Evolutionary conservation across 495 filamentous ascomycete genomes (phyloP).

Genomic region (Neurospora sp.): DNA sequence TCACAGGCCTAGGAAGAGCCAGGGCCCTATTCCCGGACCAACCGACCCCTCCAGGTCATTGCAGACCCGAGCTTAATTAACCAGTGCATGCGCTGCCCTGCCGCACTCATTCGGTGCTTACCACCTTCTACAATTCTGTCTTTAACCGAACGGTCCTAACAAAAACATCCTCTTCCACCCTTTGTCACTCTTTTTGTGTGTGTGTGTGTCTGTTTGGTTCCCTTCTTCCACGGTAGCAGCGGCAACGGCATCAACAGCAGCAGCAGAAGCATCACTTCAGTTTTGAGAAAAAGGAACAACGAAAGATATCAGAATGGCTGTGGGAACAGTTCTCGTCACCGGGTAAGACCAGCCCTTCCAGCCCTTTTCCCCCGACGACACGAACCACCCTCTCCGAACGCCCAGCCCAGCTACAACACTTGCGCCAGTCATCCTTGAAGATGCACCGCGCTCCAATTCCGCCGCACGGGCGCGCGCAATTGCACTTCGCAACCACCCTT

Average conservation of each 20-base stretch:
- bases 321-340: constrained; percentile 80
- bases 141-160: neutral
- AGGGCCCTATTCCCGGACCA: neutral
- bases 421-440: neutral
- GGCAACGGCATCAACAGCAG: neutral
- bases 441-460: neutral
- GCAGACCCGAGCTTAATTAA: neutral
- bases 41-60: neutral
- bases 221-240: neutral
- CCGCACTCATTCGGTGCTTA: neutral
- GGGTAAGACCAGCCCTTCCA: constrained; percentile 49
- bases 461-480: neutral
- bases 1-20: neutral
- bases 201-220: neutral
- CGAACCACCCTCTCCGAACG: constrained; percentile 1
- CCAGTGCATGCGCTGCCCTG: neutral
- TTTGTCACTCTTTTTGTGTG: neutral
- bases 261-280: neutral
- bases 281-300: neutral
- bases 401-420: neutral
- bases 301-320: constrained; percentile 47
- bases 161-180: neutral
- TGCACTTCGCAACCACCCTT: neutral
- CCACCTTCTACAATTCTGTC: neutral
- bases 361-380: constrained; percentile 1